Evolutionary conservation across 768 basidiomycete species (phyloP).

Genomic region (Boletus edulis): DNA sequence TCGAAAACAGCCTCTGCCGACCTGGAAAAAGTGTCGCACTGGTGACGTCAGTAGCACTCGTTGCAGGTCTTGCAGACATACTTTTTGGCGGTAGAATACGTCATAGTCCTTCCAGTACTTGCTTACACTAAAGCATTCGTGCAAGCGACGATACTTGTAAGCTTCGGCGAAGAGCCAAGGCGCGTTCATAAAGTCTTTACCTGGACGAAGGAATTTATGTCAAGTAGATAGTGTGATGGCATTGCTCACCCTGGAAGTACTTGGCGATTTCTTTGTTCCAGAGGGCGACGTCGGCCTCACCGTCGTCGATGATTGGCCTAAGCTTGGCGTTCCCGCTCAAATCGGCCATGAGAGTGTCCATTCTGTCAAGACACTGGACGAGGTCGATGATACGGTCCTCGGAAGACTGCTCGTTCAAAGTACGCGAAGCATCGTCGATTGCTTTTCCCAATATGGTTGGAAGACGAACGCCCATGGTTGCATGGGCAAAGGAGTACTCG

Average conservation of each 20-base stretch:
- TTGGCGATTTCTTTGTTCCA: slow-evolving; percentile 99
- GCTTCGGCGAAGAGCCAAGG: slow-evolving; percentile 97
- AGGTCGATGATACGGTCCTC: slow-evolving; percentile 88
- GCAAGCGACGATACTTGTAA: slow-evolving; percentile 87
- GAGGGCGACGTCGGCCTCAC: slow-evolving; percentile 86
- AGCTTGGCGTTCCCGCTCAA: slow-evolving; percentile 81
- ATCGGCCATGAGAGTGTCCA: slow-evolving; percentile 88
- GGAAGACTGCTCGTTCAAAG: slow-evolving; percentile 79
- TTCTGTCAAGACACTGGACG: slow-evolving; percentile 79
- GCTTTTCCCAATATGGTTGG: slow-evolving; percentile 96
- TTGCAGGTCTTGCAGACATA: slow-evolving; percentile 21
- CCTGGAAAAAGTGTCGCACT: slow-evolving; percentile 96
- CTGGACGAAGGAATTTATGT: slow-evolving; percentile 32
- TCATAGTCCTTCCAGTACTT: slow-evolving; percentile 90
- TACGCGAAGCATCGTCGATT: slow-evolving; percentile 86
- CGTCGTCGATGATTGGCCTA: slow-evolving; percentile 86
- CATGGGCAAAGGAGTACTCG: slow-evolving; percentile 83
- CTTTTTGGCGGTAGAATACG: slow-evolving; percentile 94
- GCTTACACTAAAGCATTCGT: slow-evolving; percentile 90
- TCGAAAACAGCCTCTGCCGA: slow-evolving; percentile 92
- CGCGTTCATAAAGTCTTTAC: slow-evolving; percentile 92
- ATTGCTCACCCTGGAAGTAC: slow-evolving; percentile 75
- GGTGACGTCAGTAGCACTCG: slow-evolving; percentile 5
- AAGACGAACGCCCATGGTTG: slow-evolving; percentile 94
- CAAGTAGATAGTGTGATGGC: not conserved